phyloP scores from a whole-genome alignment of 352 stramenopile species.

The Phytopythium ostracodes region DNA sequence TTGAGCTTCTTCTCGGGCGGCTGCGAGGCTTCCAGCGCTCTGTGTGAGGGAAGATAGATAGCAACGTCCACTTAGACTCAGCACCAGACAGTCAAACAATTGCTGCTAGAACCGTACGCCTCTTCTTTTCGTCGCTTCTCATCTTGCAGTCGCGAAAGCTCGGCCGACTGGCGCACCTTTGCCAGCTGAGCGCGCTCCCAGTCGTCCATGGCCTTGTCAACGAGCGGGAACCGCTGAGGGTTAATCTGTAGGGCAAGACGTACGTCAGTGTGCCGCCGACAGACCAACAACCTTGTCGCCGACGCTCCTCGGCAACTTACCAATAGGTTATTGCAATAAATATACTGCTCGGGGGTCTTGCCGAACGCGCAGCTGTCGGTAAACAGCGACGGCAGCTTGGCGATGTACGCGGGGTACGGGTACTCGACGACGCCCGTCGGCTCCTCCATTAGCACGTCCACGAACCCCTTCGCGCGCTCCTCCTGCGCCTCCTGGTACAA shows the following conservation, averaged over 20 bases:
- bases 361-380: conserved; percentile 60
- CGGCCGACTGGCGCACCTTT: conserved; percentile 25
- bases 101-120: conserved; percentile 11
- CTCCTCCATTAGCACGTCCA: conserved; percentile 46
- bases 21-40: conserved; percentile 22
- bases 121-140: conserved; percentile 27
- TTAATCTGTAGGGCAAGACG: conserved; percentile 27
- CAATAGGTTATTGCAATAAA: conserved; percentile 79
- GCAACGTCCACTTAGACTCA: neutral
- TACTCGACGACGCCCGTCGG: conserved; percentile 42
- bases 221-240: conserved; percentile 29
- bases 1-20: conserved; percentile 37
- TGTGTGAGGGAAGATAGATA: neutral
- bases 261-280: neutral
- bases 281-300: neutral
- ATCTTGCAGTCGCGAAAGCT: conserved; percentile 28
- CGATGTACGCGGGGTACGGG: conserved; percentile 52
- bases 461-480: conserved; percentile 34
- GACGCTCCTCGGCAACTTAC: conserved; percentile 17
- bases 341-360: conserved; percentile 52
- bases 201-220: conserved; percentile 37
- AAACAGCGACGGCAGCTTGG: conserved; percentile 51
- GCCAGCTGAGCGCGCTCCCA: conserved; percentile 37
- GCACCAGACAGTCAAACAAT: neutral
- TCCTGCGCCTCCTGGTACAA: conserved; percentile 53